Base-by-base conservation (phyloP, 257 asterid species). In the Avicennia marina region DNA sequence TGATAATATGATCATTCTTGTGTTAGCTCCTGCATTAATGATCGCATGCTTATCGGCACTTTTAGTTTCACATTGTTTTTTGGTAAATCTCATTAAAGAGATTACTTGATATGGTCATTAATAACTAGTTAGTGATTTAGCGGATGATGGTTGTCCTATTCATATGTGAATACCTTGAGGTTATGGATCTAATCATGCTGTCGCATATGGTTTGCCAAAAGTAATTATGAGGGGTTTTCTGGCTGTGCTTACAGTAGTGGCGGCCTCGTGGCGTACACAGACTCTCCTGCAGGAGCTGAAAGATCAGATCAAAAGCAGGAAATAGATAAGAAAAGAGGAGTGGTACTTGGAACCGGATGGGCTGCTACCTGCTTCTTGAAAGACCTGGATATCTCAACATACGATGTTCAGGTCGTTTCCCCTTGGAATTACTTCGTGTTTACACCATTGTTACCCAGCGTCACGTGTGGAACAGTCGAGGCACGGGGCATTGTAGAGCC, bases 291-390 rank as follows among this genome's bases (percentile, higher is more conserved):
- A 20, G 75, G 73, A 26, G 75, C 41, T 38, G 82, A 51, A 22
- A 67, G 52, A 58, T 29, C 68, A 9, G 27, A 26, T 27, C 53
- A 22, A 58, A 36, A 52, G 56, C 39, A 49, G 16, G 78, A 81
- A 51, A 47, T 72, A 43, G 64, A 31, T 50, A 93, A 78, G 85
- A 89, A 89, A 68, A 75, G 53, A 59, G 73, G 89, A 16, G 74
- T 93, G 25, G 95, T 93, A 11, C 97, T 93, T 51, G 99, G 99
- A 52, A 93, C 95, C 9, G 99, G 99, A 53, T 93, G 99, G 99
- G 98, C 86, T 32, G 94, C 74, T 15, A 80, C 91, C 12, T 81
- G 98, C 71, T 88, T 91, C 75, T 74, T 91, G 36, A 88, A 80
- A 68, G 94, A 86, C 73, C 70, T 91, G 34, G 95, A 91, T 63